Conservation (phyloP, 2,329 filamentous ascomycete species). For the Purpureocillium lavendulum region DNA sequence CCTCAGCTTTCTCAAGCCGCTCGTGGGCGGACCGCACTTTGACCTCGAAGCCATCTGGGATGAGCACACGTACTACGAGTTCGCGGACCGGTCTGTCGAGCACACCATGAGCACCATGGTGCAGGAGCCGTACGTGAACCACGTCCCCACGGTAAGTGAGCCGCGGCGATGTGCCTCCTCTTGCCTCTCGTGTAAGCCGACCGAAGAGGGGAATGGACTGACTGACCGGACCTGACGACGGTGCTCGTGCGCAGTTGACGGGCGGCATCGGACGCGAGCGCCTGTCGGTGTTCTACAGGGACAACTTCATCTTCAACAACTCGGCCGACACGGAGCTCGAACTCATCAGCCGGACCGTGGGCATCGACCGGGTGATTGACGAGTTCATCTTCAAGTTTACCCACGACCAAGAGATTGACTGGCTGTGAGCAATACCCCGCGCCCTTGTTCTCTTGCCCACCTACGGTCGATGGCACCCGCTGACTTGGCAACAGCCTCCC, state of each 20-base stretch:
- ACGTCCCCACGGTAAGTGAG: conserved; percentile 55
- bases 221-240: too few species aligned
- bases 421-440: conserved; percentile 1
- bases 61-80: conserved; percentile 65
- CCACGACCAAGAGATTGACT: conserved; percentile 25
- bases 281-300: conserved; percentile 59
- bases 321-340: conserved; percentile 56
- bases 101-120: conserved; percentile 74
- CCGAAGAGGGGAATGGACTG: too few species aligned
- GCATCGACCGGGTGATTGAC: conserved; percentile 51
- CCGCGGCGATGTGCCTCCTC: too few species aligned
- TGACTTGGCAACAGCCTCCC: conserved; percentile 34
- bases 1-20: conserved; percentile 55
- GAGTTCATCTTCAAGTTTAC: conserved; percentile 59
- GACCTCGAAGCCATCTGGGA: conserved; percentile 73
- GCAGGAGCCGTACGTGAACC: conserved; percentile 65
- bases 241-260: conserved; percentile 30
- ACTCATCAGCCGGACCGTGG: conserved; percentile 60
- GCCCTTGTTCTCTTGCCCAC: too few species aligned
- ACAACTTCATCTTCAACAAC: conserved; percentile 69
- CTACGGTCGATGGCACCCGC: too few species aligned
- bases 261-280: conserved; percentile 58
- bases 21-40: conserved; percentile 56
- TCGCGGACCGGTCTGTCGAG: conserved; percentile 56
- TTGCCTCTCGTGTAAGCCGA: too few species aligned